Conservation (phyloP, 2,329 filamentous ascomycete species). For the Colletotrichum phormii region DNA sequence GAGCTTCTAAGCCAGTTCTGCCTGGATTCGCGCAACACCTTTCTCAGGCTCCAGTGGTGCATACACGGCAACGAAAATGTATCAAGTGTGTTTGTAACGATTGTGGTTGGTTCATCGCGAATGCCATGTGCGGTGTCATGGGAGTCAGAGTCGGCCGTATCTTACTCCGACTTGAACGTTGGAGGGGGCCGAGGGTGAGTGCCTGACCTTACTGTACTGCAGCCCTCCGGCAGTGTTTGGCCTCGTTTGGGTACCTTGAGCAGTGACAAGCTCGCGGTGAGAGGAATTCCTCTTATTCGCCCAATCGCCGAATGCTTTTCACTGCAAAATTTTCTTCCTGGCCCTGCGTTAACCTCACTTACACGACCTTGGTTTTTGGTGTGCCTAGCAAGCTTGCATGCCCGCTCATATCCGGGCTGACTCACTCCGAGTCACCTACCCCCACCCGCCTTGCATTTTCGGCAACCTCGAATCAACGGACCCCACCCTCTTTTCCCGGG, state of each 20-base stretch:
- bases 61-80: not conserved
- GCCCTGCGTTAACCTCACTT: no score
- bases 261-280: not conserved
- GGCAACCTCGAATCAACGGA: not conserved
- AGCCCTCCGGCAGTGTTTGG: not conserved
- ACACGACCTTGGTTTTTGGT: not conserved
- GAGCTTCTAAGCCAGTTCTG: not conserved
- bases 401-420: constrained; percentile 4
- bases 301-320: not conserved
- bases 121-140: not conserved
- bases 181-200: no score
- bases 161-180: no score
- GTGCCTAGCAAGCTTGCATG: not conserved
- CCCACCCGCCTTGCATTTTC: not conserved
- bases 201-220: no score
- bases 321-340: no score
- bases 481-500: not conserved
- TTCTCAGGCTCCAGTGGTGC: not conserved
- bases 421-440: not conserved
- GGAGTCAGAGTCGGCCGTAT: not conserved
- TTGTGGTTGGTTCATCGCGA: not conserved
- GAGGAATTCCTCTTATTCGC: not conserved
- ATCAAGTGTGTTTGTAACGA: not conserved
- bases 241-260: not conserved
- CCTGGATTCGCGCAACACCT: not conserved